phyloP scores from a whole-genome alignment of 2,329 filamentous ascomycete genomes.

The Mycogone perniciosa region DNA sequence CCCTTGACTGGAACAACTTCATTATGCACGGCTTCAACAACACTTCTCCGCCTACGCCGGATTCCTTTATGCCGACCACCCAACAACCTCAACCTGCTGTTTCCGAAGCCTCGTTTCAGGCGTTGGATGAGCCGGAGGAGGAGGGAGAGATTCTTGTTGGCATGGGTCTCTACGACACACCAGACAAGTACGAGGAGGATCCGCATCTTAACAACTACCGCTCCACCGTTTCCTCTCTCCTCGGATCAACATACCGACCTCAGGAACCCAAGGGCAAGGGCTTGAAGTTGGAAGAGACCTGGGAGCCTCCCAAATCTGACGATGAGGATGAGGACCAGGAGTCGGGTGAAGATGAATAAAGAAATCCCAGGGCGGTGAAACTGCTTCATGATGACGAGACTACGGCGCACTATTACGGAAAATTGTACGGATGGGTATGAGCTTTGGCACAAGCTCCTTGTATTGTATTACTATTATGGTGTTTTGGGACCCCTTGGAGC shows the following conservation, averaged over 20 bases:
- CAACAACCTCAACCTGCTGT: constrained; percentile 43
- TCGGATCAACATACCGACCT: constrained; percentile 42
- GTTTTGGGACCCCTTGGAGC: background rate
- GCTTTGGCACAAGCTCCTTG: background rate
- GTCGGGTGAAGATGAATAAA: constrained; percentile 35
- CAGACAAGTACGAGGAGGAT: constrained; percentile 49
- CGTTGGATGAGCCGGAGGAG: constrained; percentile 47
- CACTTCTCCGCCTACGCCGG: constrained; percentile 53
- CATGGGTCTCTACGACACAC: constrained; percentile 73
- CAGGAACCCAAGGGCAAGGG: constrained; percentile 58
- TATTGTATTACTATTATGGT: background rate
- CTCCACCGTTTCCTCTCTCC: constrained; percentile 47
- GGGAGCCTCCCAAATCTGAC: constrained; percentile 61
- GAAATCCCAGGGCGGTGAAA: constrained; percentile 29
- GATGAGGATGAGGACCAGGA: constrained; percentile 49
- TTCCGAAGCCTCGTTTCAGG: constrained; percentile 43
- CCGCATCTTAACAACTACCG: constrained; percentile 48
- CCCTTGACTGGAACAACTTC: constrained; percentile 41
- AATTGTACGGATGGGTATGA: background rate
- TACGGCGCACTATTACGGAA: background rate
- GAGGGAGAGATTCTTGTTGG: constrained; percentile 71
- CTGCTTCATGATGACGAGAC: constrained; percentile 4
- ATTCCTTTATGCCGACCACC: constrained; percentile 45
- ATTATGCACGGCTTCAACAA: constrained; percentile 38
- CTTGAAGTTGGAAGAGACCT: constrained; percentile 75